phyloP scores from a whole-genome alignment of 208 protist genomes.

The Acanthamoeba healyi region DNA sequence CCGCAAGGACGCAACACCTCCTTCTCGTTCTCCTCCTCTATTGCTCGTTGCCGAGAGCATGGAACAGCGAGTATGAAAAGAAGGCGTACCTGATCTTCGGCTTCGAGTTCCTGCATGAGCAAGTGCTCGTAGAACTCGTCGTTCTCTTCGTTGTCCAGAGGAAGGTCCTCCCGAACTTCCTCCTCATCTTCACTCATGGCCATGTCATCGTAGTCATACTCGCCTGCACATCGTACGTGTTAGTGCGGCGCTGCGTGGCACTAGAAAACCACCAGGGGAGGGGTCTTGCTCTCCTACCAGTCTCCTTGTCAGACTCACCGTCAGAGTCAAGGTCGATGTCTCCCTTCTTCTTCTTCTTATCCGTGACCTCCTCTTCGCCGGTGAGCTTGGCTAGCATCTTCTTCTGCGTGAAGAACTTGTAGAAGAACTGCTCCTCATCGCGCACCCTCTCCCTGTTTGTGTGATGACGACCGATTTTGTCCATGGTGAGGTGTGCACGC shows the following conservation, averaged over 20 bases:
- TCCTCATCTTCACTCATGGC: slow-evolving; percentile 57
- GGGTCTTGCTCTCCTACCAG: background rate
- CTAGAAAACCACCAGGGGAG: too few relatives aligned
- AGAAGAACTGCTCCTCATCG: slow-evolving; percentile 75
- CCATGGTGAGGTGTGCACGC: background rate
- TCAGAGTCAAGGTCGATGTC: background rate
- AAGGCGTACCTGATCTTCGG: slow-evolving; percentile 14
- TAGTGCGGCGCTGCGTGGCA: background rate
- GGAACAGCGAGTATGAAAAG: background rate
- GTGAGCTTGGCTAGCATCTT: slow-evolving; percentile 16
- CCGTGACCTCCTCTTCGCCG: background rate
- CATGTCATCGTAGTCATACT: slow-evolving; percentile 72
- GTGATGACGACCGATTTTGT: background rate
- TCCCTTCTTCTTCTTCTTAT: slow-evolving; percentile 6
- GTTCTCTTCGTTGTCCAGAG: slow-evolving; percentile 36
- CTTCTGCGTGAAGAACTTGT: slow-evolving; percentile 71
- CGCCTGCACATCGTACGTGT: background rate
- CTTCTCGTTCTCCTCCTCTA: too few relatives aligned
- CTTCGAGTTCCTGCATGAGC: slow-evolving; percentile 66
- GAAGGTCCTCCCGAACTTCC: slow-evolving; percentile 5
- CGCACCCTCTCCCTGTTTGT: slow-evolving; percentile 13
- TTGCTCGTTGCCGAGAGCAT: too few relatives aligned
- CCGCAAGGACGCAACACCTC: too few relatives aligned
- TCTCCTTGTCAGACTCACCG: background rate
- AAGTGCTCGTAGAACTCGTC: slow-evolving; percentile 69